Base-by-base conservation (phyloP, 306 rosid species). In the Lagenaria siceraria region DNA sequence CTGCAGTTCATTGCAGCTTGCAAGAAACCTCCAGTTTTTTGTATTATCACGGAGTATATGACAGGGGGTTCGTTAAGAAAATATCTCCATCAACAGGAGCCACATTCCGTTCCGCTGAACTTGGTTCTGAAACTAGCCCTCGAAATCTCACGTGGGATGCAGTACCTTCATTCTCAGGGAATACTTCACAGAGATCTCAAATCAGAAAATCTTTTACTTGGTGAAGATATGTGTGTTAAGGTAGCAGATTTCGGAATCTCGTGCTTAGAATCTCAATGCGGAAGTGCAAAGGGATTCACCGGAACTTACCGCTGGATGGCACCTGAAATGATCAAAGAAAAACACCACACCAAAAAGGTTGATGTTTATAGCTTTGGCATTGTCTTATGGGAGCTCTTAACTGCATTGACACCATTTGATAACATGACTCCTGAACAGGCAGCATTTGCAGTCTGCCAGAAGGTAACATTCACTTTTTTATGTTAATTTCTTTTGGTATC, bases 241-340 rank as follows among this genome's bases (percentile, higher is more conserved):
- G 97, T 95, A 68, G 99, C 97, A 1, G 99, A 95, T 85, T 95
- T 95, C 49, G 99, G 99, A 10, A 92, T 95, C 84, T 95, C 99
- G 0, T 95, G 97, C 88, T 81, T 85, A 48, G 99, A 95, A 85
- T 88, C 97, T 64, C 93, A 95, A 78, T 83, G 89, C 11, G 92
- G 91, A 18, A 90, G 90, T 42, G 83, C 87, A 2, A 89, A 86
- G 82, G 99, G 96, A 52, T 95, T 95, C 70, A 95, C 93, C 1
- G 97, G 99, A 51, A 95, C 99, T 2, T 95, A 95, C 76, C 93
- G 99, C 9, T 95, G 99, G 99, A 95, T 95, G 99, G 99, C 97
- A 7, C 99, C 99, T 0, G 99, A 95, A 83, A 90, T 92, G 92
- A 90, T 95, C 84, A 88, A 87, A 87, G 96, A 88, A 80, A 95